Percentiles rank a stretch among this genome's conserved stretches.
phyloP scores from a whole-genome alignment of 2,329 filamentous ascomycete species.

The Ceratocystis lukuohia region DNA sequence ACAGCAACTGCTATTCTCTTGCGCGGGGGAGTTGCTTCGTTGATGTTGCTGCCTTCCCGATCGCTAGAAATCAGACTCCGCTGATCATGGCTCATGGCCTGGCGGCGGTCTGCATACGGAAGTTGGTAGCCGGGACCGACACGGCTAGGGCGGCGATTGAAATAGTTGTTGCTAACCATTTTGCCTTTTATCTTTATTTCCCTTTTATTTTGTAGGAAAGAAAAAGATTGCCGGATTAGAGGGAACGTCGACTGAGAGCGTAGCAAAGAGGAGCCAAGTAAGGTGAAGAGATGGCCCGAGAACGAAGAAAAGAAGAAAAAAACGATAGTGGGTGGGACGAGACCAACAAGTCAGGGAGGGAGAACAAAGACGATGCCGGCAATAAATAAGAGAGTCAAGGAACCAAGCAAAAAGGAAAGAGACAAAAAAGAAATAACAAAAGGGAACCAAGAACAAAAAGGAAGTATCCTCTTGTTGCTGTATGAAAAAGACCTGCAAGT shows the following conservation, averaged over 20 bases:
- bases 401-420: not conserved
- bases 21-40: conserved; percentile 34
- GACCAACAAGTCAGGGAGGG: not conserved
- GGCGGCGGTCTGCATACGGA: conserved; percentile 29
- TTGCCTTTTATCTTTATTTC: not conserved
- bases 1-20: conserved; percentile 49
- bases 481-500: not conserved
- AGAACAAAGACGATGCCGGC: not conserved
- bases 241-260: no score
- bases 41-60: not conserved
- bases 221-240: no score
- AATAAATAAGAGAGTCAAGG: not conserved
- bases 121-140: conserved; percentile 27
- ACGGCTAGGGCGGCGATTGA: conserved; percentile 24
- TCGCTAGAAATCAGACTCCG: not conserved
- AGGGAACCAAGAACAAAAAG: not conserved
- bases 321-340: not conserved
- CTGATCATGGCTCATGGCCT: conserved; percentile 27
- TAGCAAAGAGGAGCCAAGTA: not conserved
- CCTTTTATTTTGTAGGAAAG: no score
- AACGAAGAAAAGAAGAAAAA: conserved; percentile 6
- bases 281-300: not conserved
- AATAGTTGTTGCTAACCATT: conserved; percentile 19
- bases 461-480: not conserved
- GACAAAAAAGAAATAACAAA: not conserved